Conservation (phyloP, 768 basidiomycete genomes). For the Calocera cornea region DNA sequence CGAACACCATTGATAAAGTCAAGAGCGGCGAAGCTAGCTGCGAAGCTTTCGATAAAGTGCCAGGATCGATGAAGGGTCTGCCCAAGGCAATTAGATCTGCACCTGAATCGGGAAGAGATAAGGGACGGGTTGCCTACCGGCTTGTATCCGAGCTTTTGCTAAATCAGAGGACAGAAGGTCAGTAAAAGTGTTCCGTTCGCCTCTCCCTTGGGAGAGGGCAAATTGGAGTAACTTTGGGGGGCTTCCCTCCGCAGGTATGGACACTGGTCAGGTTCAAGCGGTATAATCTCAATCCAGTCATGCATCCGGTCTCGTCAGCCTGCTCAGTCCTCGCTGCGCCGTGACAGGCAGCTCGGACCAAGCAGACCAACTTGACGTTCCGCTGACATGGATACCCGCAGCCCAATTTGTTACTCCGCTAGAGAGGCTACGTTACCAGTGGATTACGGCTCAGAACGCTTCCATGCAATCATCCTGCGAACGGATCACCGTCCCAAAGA, state of each 20-base stretch:
- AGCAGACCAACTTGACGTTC: conserved; percentile 15
- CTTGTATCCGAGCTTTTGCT: conserved; percentile 70
- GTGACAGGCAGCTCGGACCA: conserved; percentile 9
- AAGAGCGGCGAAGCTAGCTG: conserved; percentile 75
- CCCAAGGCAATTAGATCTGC: not conserved
- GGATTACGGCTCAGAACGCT: conserved; percentile 15
- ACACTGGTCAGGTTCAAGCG: conserved; percentile 97
- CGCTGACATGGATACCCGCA: conserved; percentile 71
- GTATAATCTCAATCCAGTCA: conserved; percentile 85
- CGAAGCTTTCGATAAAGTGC: conserved; percentile 72
- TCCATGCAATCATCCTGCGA: conserved; percentile 16
- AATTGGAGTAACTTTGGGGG: conserved; percentile 49
- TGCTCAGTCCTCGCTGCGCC: conserved; percentile 11
- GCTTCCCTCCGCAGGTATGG: conserved; percentile 95
- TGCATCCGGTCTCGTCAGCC: conserved; percentile 22
- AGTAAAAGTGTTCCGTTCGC: conserved; percentile 31
- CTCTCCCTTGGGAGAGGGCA: conserved; percentile 29
- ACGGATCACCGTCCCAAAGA: conserved; percentile 20
- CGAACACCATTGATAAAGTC: conserved; percentile 83
- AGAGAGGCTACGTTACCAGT: conserved; percentile 60
- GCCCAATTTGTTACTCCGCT: conserved; percentile 60
- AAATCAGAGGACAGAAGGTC: conserved; percentile 28
- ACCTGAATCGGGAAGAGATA: not conserved
- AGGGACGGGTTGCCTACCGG: conserved; percentile 36
- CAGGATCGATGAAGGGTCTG: conserved; percentile 80